These are phyloP conservation scores for Sphagnum contortum DNA, from an alignment of 225 moss, liverwort and hornwort species.

Conservation along the genomic window DNA sequence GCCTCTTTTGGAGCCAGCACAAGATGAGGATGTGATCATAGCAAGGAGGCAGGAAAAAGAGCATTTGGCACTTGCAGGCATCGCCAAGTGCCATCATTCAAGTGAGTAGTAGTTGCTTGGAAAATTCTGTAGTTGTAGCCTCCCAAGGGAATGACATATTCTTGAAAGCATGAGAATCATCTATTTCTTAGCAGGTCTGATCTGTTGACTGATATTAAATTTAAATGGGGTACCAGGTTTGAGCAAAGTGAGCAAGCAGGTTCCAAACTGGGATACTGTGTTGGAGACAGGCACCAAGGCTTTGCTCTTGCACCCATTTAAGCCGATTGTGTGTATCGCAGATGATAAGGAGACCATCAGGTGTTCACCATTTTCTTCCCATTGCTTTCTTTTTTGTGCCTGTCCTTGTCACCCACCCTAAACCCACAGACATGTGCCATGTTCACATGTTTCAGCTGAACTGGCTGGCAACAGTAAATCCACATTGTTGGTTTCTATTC, in stretches of 20 bases:
- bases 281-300: conserved; percentile 43
- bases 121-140: too few species aligned
- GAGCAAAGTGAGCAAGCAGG: conserved; percentile 44
- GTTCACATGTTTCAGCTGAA: too few species aligned
- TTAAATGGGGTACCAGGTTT: conserved; percentile 11
- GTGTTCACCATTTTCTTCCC: conserved; percentile 3
- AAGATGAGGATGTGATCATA: conserved; percentile 31
- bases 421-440: too few species aligned
- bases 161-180: too few species aligned
- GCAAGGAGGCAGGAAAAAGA: conserved; percentile 40
- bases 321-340: conserved; percentile 37
- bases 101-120: conserved; percentile 23
- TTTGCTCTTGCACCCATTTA: conserved; percentile 41
- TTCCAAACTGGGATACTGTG: conserved; percentile 37
- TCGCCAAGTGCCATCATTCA: conserved; percentile 50
- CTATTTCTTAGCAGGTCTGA: too few species aligned
- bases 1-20: conserved; percentile 33
- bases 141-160: too few species aligned
- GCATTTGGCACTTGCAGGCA: conserved; percentile 34
- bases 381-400: background rate
- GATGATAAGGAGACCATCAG: conserved; percentile 53
- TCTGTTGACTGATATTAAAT: background rate
- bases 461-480: too few species aligned
- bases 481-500: too few species aligned
- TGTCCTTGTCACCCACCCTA: too few species aligned